phyloP scores from a whole-genome alignment of 192 early-diverging fungal species.

The Entomortierella lignicola region DNA sequence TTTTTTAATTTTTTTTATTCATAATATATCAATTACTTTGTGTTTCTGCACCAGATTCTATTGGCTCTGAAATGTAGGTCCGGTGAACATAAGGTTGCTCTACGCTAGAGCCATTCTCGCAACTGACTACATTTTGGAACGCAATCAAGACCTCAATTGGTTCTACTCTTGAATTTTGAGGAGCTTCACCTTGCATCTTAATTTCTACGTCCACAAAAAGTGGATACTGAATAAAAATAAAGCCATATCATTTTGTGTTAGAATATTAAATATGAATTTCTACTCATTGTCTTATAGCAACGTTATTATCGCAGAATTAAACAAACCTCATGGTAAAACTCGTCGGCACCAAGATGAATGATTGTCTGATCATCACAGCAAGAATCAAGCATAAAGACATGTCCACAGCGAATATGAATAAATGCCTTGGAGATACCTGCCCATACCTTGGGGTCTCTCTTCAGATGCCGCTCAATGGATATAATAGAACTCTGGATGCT shows the following conservation, averaged over 20 bases:
- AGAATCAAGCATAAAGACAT: constrained; percentile 48
- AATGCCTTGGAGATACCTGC: constrained; percentile 45
- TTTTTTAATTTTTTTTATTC: too few species aligned
- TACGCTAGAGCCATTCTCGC: background rate
- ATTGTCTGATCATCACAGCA: constrained; percentile 51
- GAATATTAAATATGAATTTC: too few species aligned
- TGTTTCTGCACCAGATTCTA: too few species aligned
- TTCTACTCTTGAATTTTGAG: background rate
- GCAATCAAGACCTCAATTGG: constrained; percentile 41
- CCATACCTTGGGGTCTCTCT: constrained; percentile 32
- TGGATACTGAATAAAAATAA: constrained; percentile 24
- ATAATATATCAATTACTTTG: too few species aligned
- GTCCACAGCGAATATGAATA: constrained; percentile 51
- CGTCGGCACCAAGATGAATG: constrained; percentile 42
- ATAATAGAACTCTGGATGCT: constrained; percentile 48
- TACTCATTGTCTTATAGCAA: too few species aligned
- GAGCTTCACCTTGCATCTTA: constrained; percentile 38
- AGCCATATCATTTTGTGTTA: background rate
- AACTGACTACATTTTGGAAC: constrained; percentile 39
- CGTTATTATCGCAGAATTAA: too few species aligned
- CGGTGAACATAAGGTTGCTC: constrained; percentile 28
- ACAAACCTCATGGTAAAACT: constrained; percentile 45
- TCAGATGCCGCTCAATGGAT: constrained; percentile 42
- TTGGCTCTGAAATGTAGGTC: constrained; percentile 2
- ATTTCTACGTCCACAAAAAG: constrained; percentile 57